phyloP scores from a whole-genome alignment of 2,329 filamentous ascomycete species.

The Didymella glomerata region DNA sequence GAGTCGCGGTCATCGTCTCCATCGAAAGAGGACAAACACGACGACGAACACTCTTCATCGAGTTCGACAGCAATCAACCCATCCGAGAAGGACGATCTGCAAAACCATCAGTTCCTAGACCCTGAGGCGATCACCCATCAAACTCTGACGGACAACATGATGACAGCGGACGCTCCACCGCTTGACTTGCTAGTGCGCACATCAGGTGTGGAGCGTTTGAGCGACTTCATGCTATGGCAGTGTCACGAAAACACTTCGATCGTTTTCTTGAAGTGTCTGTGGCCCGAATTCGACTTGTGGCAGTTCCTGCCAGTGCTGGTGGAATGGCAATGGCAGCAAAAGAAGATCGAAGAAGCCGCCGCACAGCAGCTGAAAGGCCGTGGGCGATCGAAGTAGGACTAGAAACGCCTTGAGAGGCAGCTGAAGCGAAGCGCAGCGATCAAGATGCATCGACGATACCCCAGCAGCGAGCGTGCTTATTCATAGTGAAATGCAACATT shows the following conservation, averaged over 20 bases:
- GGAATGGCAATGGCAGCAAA: conserved; percentile 78
- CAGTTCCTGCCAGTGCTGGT: conserved; percentile 90
- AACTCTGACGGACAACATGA: conserved; percentile 85
- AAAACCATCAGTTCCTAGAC: conserved; percentile 62
- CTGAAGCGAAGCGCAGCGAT: conserved; percentile 16
- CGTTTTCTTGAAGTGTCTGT: conserved; percentile 89
- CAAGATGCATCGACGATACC: conserved; percentile 37
- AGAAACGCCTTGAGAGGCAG: conserved; percentile 6
- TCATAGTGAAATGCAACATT: conserved; percentile 27
- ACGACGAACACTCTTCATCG: conserved; percentile 44
- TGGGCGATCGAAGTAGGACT: conserved; percentile 40
- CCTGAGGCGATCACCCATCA: conserved; percentile 87
- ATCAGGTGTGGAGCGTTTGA: conserved; percentile 89
- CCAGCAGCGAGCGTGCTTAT: conserved; percentile 32
- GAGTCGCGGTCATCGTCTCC: conserved; percentile 48
- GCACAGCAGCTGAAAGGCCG: conserved; percentile 47
- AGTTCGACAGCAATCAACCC: conserved; percentile 51
- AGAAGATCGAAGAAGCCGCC: conserved; percentile 52
- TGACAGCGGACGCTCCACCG: conserved; percentile 85
- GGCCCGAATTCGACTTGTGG: conserved; percentile 96
- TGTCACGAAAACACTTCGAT: conserved; percentile 92
- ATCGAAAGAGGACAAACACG: conserved; percentile 47
- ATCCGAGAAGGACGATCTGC: conserved; percentile 44
- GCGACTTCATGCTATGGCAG: conserved; percentile 99
- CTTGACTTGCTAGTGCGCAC: conserved; percentile 91